These are phyloP conservation scores for Mycena venus DNA, from an alignment of 768 basidiomycete species.

Conservation along the genomic window DNA sequence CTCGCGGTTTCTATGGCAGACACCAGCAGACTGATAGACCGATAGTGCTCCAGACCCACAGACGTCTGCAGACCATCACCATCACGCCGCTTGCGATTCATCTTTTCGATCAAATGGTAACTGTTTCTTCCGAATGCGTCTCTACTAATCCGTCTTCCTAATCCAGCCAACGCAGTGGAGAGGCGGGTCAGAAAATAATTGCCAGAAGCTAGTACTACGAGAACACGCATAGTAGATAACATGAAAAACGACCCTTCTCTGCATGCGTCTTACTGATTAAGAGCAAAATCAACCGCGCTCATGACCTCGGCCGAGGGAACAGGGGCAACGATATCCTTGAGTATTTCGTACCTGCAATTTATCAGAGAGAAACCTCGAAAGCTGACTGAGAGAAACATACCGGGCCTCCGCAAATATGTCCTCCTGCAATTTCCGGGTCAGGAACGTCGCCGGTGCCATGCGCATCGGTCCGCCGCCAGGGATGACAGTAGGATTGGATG, in stretches of 20 bases:
- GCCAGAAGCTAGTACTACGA: neutral
- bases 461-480: neutral
- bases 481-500: conserved; percentile 1
- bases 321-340: neutral
- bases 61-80: neutral
- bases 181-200: neutral
- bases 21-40: neutral
- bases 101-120: neutral
- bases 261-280: neutral
- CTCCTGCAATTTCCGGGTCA: neutral
- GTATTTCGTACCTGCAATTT: neutral
- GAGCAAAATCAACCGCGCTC: neutral
- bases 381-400: no score
- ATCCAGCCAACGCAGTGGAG: neutral
- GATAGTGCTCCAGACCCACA: neutral
- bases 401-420: neutral
- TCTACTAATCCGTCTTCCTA: no score
- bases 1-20: neutral
- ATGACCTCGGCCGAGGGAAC: neutral
- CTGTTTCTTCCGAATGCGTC: no score
- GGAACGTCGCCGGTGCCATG: neutral
- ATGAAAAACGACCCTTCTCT: neutral
- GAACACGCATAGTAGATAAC: neutral
- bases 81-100: neutral
- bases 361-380: neutral